Conservation (phyloP, 2,329 filamentous ascomycete species). For the Pestalotiopsis sp. region DNA sequence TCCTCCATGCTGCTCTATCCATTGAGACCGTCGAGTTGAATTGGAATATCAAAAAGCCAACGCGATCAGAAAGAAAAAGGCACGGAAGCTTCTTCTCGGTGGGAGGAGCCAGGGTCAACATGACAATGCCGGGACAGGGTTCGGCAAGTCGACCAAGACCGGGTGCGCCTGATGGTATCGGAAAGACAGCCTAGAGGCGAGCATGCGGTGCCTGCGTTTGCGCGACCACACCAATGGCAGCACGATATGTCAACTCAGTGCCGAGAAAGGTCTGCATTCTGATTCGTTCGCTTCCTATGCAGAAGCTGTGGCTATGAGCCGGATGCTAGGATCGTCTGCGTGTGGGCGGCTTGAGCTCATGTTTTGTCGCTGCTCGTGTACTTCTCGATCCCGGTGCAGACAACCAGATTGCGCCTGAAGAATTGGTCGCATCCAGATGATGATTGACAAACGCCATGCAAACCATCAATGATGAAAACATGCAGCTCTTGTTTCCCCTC, state of each 20-base stretch:
- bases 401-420: too few species aligned
- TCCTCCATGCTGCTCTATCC: background rate
- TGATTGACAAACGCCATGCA: background rate
- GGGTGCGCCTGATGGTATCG: background rate
- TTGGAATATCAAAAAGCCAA: background rate
- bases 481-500: background rate
- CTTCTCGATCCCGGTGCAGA: too few species aligned
- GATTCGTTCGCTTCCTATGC: background rate
- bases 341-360: background rate
- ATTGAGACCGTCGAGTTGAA: background rate
- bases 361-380: background rate
- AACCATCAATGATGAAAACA: background rate
- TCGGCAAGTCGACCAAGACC: background rate
- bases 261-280: background rate
- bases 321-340: background rate
- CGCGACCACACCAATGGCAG: background rate
- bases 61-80: background rate
- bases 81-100: background rate
- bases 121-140: slow-evolving; percentile 1
- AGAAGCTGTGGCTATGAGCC: background rate
- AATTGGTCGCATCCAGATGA: too few species aligned
- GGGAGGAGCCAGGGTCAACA: slow-evolving; percentile 3
- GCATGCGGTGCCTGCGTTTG: slow-evolving; percentile 8
- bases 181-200: background rate
- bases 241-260: slow-evolving; percentile 3